Conservation (phyloP, 1,284 basidiomycete genomes). For the Marasmius tenuissimus region DNA sequence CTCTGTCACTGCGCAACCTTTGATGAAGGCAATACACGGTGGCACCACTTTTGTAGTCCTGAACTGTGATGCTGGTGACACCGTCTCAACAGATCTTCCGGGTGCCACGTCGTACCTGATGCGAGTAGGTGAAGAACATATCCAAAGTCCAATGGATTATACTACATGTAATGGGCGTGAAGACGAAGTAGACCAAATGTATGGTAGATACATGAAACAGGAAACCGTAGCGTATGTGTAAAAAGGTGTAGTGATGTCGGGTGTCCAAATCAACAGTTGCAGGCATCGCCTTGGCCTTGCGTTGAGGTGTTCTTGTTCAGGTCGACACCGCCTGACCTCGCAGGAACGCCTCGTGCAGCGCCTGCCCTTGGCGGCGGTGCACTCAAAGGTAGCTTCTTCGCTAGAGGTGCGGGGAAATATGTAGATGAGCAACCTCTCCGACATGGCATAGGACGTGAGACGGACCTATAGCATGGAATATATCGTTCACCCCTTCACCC, state of each 20-base stretch:
- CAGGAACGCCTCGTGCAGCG: constrained; percentile 46
- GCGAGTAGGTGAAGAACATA: neutral
- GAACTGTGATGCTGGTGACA: no score
- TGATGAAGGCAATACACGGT: no score
- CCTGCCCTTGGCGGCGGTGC: constrained; percentile 62
- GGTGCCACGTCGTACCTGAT: neutral
- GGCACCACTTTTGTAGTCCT: no score
- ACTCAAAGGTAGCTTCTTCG: constrained; percentile 80
- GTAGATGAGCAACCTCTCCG: constrained; percentile 5
- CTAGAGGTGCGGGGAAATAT: constrained; percentile 35
- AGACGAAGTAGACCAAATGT: neutral
- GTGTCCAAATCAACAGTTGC: constrained; percentile 61
- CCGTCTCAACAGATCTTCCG: no score
- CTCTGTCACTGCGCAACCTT: no score
- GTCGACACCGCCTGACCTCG: constrained; percentile 64
- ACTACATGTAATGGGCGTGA: neutral
- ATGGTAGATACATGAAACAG: neutral
- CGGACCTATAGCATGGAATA: constrained; percentile 87
- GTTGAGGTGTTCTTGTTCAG: constrained; percentile 59
- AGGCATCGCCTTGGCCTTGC: constrained; percentile 58
- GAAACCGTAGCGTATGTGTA: neutral
- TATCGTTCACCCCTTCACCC: constrained; percentile 86
- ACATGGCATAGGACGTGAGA: constrained; percentile 11
- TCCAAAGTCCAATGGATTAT: neutral
- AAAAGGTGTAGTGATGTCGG: constrained; percentile 8